phyloP scores from a whole-genome alignment of 2,329 filamentous ascomycete species.

The Helotiales sp. region DNA sequence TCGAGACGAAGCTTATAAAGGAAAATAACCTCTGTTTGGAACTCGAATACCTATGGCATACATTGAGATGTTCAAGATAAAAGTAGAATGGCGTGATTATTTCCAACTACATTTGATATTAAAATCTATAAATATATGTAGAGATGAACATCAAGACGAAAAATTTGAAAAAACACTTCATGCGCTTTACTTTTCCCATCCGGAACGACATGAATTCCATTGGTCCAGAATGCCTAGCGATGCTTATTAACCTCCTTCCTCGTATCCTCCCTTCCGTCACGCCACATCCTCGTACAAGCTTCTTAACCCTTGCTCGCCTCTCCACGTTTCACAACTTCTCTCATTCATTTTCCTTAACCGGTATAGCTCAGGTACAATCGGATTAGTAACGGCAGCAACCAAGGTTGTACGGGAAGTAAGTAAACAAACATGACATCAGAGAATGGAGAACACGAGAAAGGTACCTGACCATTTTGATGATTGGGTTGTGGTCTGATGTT shows the following conservation, averaged over 20 bases:
- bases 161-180: no score
- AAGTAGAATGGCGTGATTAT: no score
- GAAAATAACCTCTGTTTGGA: no score
- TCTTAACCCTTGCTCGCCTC: neutral
- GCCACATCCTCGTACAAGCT: slow-evolving; percentile 11
- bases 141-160: no score
- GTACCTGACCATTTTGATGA: neutral
- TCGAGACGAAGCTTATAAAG: no score
- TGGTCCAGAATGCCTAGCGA: neutral
- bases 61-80: no score
- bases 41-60: no score
- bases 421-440: slow-evolving; percentile 10
- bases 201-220: neutral
- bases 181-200: neutral
- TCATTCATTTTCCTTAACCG: slow-evolving; percentile 8
- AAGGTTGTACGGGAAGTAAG: neutral
- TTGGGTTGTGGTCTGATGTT: neutral
- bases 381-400: slow-evolving; percentile 8
- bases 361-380: slow-evolving; percentile 10
- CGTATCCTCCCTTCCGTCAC: neutral
- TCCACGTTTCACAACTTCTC: neutral
- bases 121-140: no score
- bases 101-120: no score
- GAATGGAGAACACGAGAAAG: slow-evolving; percentile 1
- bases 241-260: slow-evolving; percentile 10